Evolutionary conservation across 2,329 filamentous ascomycete genomes (phyloP).

Genomic region (Macrophomina pseudophaseolina): DNA sequence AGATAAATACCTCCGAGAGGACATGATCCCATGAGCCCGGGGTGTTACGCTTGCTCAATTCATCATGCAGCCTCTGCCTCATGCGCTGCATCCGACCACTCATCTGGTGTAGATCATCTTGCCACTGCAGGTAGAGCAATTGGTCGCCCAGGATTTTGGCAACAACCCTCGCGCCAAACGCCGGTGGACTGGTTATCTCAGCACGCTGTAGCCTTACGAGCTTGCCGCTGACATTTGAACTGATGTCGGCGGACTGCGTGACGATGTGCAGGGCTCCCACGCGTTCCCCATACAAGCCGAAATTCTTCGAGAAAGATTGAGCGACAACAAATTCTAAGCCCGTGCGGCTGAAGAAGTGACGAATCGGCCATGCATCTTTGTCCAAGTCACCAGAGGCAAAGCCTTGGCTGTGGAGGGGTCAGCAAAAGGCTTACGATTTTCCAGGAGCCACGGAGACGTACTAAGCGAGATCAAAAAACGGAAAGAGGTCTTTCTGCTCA

Average conservation of each 20-base stretch:
- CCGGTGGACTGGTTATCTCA: conserved; percentile 37
- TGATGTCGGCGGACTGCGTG: conserved; percentile 12
- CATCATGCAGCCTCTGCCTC: conserved; percentile 32
- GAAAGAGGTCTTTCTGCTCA: conserved; percentile 37
- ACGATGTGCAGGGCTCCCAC: conserved; percentile 37
- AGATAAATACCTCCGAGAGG: conserved; percentile 21
- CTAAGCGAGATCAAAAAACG: conserved; percentile 47
- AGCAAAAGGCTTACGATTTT: background rate
- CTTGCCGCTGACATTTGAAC: background rate
- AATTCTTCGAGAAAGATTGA: conserved; percentile 46
- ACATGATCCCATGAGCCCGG: conserved; percentile 41
- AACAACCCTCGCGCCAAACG: conserved; percentile 39
- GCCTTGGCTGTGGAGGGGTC: conserved; percentile 34
- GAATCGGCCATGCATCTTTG: conserved; percentile 43
- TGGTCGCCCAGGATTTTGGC: conserved; percentile 34
- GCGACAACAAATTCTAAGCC: conserved; percentile 34
- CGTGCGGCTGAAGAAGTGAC: conserved; percentile 33
- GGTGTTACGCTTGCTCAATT: conserved; percentile 33
- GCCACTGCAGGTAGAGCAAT: conserved; percentile 36
- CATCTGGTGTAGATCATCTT: conserved; percentile 42
- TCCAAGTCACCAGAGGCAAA: conserved; percentile 43
- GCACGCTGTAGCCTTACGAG: conserved; percentile 31
- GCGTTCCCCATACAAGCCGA: conserved; percentile 46
- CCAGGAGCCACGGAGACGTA: background rate
- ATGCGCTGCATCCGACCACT: conserved; percentile 39